Percentiles rank a stretch among this genome's conserved stretches.
Conservation (phyloP, 148 eudicot genomes). For the Heliosperma pusillum region DNA sequence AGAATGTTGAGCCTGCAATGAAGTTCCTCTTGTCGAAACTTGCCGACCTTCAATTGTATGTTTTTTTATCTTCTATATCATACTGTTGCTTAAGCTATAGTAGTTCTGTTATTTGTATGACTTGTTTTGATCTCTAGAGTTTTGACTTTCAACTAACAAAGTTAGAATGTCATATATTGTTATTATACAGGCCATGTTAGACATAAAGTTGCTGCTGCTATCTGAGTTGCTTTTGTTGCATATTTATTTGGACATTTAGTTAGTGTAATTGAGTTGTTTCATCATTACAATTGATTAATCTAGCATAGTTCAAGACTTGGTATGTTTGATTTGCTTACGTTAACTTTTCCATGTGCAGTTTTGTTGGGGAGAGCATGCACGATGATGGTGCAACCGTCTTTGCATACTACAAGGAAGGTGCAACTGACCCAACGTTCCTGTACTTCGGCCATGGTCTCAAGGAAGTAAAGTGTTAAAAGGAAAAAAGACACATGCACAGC, state of each 20-base stretch:
- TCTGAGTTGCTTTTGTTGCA: no score
- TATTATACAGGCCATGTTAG: no score
- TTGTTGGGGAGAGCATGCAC: conserved; percentile 54
- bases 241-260: neutral
- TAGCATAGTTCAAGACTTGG: conserved; percentile 22
- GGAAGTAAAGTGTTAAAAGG: conserved; percentile 43
- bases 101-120: neutral
- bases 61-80: neutral
- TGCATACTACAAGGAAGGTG: conserved; percentile 52
- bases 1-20: conserved; percentile 34
- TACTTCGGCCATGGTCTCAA: conserved; percentile 43
- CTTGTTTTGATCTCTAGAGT: no score
- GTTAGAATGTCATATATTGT: no score
- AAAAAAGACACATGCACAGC: neutral
- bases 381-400: conserved; percentile 36
- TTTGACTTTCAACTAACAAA: no score
- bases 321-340: neutral
- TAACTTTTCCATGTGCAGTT: conserved; percentile 24
- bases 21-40: conserved; percentile 44
- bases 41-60: conserved; percentile 47
- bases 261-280: no score
- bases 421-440: conserved; percentile 45
- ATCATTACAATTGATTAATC: neutral
- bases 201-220: no score
- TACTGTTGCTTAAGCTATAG: neutral